phyloP scores from a whole-genome alignment of 495 filamentous ascomycete species.

The Neurospora tetrasperma region DNA sequence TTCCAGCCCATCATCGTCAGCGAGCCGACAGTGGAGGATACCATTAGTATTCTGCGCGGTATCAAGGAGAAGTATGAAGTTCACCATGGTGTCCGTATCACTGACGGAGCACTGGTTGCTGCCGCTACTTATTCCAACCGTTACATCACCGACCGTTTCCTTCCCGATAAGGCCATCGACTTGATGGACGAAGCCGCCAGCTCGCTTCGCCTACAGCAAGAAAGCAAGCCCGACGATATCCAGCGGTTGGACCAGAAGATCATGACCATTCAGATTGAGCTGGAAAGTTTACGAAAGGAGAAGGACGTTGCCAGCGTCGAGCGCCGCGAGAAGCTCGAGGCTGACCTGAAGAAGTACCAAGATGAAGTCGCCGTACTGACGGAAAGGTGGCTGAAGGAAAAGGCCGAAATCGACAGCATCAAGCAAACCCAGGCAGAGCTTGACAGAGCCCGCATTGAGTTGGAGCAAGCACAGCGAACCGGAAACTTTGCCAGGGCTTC shows the following conservation, averaged over 20 bases:
- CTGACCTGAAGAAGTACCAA: conserved; percentile 60
- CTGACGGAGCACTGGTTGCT: conserved; percentile 82
- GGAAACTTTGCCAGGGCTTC: conserved; percentile 87
- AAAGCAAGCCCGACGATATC: conserved; percentile 92
- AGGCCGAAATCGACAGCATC: conserved; percentile 68
- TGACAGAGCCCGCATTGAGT: conserved; percentile 71
- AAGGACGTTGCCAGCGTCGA: conserved; percentile 81
- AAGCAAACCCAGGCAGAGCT: conserved; percentile 79
- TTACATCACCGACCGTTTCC: conserved; percentile 91
- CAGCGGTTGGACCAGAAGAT: conserved; percentile 85
- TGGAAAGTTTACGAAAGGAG: conserved; percentile 92
- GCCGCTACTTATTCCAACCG: conserved; percentile 88
- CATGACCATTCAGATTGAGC: conserved; percentile 93
- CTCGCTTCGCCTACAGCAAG: conserved; percentile 81
- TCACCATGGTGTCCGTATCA: conserved; percentile 90
- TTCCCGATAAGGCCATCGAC: conserved; percentile 96
- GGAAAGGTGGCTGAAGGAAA: conserved; percentile 82
- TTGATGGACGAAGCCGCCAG: conserved; percentile 93
- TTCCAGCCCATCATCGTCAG: conserved; percentile 89
- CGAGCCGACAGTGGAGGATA: conserved; percentile 83
- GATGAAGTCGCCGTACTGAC: conserved; percentile 57
- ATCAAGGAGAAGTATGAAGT: conserved; percentile 97
- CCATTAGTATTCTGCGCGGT: conserved; percentile 89
- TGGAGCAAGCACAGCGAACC: conserved; percentile 78
- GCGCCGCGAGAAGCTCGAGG: conserved; percentile 75